A percentile compares a stretch with the other conserved stretches of the same genome.
These are phyloP conservation scores for Castanea crenata DNA, from an alignment of 306 rosid species.

Conservation along the genomic window DNA sequence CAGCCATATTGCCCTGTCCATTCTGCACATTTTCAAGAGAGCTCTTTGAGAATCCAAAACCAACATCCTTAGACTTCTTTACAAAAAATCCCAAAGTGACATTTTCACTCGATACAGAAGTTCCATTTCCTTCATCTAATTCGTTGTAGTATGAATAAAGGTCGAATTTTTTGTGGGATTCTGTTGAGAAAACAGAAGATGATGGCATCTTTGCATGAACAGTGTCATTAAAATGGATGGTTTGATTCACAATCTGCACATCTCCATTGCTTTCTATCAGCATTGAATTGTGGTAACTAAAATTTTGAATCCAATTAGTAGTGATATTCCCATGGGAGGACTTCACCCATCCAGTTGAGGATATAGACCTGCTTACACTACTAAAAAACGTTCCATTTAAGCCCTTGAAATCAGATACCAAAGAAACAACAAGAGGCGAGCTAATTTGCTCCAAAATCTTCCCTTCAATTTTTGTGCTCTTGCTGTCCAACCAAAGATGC, in stretches of 20 bases:
- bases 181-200: constrained; percentile 20
- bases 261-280: constrained; percentile 46
- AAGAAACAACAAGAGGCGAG: constrained; percentile 44
- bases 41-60: constrained; percentile 39
- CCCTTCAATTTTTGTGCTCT: constrained; percentile 56
- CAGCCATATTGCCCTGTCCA: constrained; percentile 57
- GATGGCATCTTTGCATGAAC: constrained; percentile 36
- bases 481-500: constrained; percentile 81
- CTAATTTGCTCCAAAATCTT: constrained; percentile 36
- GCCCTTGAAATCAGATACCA: constrained; percentile 51
- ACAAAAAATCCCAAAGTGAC: constrained; percentile 56
- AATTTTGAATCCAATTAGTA: constrained; percentile 52
- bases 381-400: constrained; percentile 67
- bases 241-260: constrained; percentile 60
- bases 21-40: constrained; percentile 65
- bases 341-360: constrained; percentile 63
- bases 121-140: constrained; percentile 30
- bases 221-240: constrained; percentile 42
- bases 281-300: constrained; percentile 53
- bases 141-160: constrained; percentile 39
- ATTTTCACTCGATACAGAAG: constrained; percentile 34
- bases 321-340: constrained; percentile 73
- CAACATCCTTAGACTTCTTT: constrained; percentile 28
- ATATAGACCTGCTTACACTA: constrained; percentile 49
- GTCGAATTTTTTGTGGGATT: constrained; percentile 44